These are phyloP conservation scores for Penicillium concentricum DNA, from an alignment of 2,329 filamentous ascomycete genomes.

Conservation along the genomic window DNA sequence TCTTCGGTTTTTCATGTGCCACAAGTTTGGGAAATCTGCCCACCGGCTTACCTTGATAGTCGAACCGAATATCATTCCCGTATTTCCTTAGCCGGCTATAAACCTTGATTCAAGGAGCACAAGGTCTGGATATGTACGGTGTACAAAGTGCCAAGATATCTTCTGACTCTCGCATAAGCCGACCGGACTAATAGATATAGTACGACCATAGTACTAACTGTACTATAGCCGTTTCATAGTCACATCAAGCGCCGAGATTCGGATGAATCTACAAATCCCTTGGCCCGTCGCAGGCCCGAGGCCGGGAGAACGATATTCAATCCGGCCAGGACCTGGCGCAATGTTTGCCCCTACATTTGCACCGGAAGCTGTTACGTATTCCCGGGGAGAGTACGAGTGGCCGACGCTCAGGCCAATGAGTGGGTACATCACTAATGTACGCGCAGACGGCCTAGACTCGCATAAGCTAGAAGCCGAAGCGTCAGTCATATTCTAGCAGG, in stretches of 20 bases:
- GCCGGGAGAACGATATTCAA: constrained; percentile 12
- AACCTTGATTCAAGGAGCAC: neutral
- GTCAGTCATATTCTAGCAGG: neutral
- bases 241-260: constrained; percentile 18
- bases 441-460: neutral
- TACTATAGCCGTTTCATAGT: constrained; percentile 1
- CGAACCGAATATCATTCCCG: neutral
- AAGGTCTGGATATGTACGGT: neutral
- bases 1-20: neutral
- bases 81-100: neutral
- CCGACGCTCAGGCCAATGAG: constrained; percentile 4
- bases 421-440: constrained; percentile 1
- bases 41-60: neutral
- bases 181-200: neutral
- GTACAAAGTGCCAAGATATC: neutral
- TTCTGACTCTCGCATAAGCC: neutral
- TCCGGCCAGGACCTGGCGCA: constrained; percentile 12
- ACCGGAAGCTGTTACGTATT: constrained; percentile 7
- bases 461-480: neutral
- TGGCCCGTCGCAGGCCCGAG: constrained; percentile 12
- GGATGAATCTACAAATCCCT: constrained; percentile 19
- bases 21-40: neutral
- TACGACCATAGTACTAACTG: constrained; percentile 1
- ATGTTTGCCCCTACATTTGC: neutral
- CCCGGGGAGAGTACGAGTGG: neutral